Evolutionary conservation across 148 eudicot species (phyloP).

Genomic region (Agrostemma githago): DNA sequence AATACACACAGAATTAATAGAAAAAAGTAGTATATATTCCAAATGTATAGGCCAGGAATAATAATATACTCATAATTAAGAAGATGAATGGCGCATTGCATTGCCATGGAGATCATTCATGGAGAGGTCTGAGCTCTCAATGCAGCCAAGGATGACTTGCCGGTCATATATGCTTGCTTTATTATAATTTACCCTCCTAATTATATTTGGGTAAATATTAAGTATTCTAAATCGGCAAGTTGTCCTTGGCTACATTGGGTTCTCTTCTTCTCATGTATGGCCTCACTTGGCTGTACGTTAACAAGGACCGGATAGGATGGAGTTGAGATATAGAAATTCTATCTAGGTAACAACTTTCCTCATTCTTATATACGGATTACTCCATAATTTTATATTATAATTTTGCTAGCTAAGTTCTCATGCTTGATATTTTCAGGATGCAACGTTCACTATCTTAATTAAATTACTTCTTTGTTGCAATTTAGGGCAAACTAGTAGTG

Average conservation of each 20-base stretch:
- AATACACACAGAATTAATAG: background rate
- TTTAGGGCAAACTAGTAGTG: too few species aligned
- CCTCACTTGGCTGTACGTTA: background rate
- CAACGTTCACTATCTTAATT: too few species aligned
- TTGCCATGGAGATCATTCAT: constrained; percentile 11
- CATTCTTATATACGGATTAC: background rate
- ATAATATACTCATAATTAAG: too few species aligned
- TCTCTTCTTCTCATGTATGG: constrained; percentile 8
- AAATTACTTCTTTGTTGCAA: too few species aligned
- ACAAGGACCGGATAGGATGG: background rate
- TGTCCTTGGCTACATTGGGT: constrained; percentile 14
- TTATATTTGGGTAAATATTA: background rate
- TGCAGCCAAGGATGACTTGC: constrained; percentile 19
- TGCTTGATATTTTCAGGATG: too few species aligned
- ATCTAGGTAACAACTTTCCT: too few species aligned
- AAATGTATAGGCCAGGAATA: background rate
- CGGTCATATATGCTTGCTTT: constrained; percentile 6
- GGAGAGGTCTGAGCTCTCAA: background rate
- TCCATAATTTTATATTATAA: too few species aligned
- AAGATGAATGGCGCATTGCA: too few species aligned
- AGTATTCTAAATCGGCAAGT: constrained; percentile 14
- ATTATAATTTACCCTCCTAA: background rate
- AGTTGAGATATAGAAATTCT: too few species aligned
- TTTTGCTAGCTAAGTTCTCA: too few species aligned
- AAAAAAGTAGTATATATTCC: too few species aligned